phyloP scores from a whole-genome alignment of 208 protist genomes.

The Trypanosoma brucei region DNA sequence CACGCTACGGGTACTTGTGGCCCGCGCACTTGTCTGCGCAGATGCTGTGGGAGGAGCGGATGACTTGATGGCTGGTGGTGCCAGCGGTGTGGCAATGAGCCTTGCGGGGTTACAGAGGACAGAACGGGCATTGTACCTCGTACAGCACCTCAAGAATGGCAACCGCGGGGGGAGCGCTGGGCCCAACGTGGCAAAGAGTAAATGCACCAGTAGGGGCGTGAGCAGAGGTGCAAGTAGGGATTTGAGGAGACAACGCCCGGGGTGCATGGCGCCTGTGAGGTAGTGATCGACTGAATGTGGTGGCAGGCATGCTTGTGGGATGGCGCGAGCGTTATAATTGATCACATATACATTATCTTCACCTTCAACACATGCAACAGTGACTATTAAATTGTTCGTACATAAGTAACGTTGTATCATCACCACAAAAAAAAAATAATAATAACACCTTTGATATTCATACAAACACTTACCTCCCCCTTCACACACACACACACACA shows the following conservation, averaged over 20 bases:
- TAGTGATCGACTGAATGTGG: neutral
- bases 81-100: conserved; percentile 30
- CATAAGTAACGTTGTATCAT: neutral
- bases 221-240: neutral
- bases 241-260: neutral
- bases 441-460: too few relatives aligned
- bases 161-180: conserved; percentile 5
- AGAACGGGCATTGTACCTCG: conserved; percentile 27
- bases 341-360: too few relatives aligned
- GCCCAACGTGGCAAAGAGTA: conserved; percentile 3
- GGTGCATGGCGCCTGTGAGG: neutral
- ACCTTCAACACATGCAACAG: too few relatives aligned
- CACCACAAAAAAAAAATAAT: neutral
- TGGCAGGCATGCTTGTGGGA: too few relatives aligned
- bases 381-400: too few relatives aligned
- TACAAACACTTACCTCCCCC: too few relatives aligned
- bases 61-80: conserved; percentile 25
- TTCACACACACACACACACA: too few relatives aligned
- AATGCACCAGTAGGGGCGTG: neutral
- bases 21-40: conserved; percentile 57
- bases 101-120: conserved; percentile 25
- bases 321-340: too few relatives aligned
- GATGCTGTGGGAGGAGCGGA: conserved; percentile 31
- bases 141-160: conserved; percentile 13
- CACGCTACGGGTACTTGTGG: conserved; percentile 64